Base-by-base conservation (phyloP, 805 yeast species). In the Teunomyces gatunensis region DNA sequence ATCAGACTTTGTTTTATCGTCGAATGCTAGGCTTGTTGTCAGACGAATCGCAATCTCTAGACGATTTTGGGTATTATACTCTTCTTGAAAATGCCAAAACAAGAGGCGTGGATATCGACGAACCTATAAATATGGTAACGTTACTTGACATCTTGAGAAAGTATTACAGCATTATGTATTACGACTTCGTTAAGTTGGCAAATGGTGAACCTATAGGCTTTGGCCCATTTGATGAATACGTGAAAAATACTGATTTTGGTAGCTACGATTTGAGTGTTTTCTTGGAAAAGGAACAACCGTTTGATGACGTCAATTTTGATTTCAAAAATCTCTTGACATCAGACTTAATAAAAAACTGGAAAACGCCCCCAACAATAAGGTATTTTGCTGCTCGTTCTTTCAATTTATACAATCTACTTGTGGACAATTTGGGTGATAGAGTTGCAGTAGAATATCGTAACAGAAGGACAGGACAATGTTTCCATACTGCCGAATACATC, bases 1-100 rank as follows among this genome's bases (percentile, higher is more conserved):
- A 73, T n/a, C 94, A 87, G 65, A 81, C 84, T 3, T 73, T 74
- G 64, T 76, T 81, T 52, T 87, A 87, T 59, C 67, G 79, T 17
- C 62, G 69, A 36, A 72, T 86, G 44, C 53, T 84, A 5, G 75
- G 69, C 17, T 48, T 63, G 2, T 53, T 83, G 29, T 39, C 50
- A 21, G 59, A 57, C 45, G 50, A 5, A 23, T 49, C 49, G 18
- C 42, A 56, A 0, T 53, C 55, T 11, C 36, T 62, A 3, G 43
- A 47, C 21, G 48, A 60, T 36, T 50, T 56, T 12, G 67, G 79
- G 0, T 81, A 79, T 57, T 47, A 62, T 1, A 69, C 74, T 53
- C 58, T 82, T 25, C 42, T 76, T 1, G 67, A 69, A 21, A 83
- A 82, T 58, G 75, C 80, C 7, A 47, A 48, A n/a, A 59, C 73